Evolutionary conservation across 1,284 basidiomycete species (phyloP).

Genomic region (Chalciporus sp.): DNA sequence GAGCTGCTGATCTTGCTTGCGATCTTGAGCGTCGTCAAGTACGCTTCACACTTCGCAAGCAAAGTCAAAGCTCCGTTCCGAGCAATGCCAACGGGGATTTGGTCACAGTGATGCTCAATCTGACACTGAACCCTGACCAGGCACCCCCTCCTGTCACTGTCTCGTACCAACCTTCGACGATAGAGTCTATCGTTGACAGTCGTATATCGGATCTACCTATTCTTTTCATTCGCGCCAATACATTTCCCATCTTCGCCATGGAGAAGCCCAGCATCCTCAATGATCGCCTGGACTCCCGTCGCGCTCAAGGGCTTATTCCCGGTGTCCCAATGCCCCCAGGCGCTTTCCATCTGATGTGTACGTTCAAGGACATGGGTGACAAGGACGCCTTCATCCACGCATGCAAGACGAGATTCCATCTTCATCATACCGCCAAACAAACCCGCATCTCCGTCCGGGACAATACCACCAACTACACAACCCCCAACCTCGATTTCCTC

Average conservation of each 20-base stretch:
- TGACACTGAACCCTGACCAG: neutral
- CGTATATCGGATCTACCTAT: conserved; percentile 7
- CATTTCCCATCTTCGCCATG: conserved; percentile 26
- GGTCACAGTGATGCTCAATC: neutral
- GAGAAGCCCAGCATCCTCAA: neutral
- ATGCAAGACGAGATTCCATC: conserved; percentile 24
- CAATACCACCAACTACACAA: conserved; percentile 4
- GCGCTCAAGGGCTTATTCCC: conserved; percentile 32
- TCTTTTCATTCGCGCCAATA: conserved; percentile 28
- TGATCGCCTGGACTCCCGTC: conserved; percentile 10
- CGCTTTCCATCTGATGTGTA: conserved; percentile 32
- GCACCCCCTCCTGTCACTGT: conserved; percentile 4
- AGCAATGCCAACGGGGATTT: neutral
- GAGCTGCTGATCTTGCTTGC: conserved; percentile 35
- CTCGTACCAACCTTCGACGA: conserved; percentile 14
- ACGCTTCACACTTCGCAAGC: conserved; percentile 31
- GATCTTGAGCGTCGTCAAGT: conserved; percentile 33
- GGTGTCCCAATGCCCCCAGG: conserved; percentile 31
- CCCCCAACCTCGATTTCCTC: conserved; percentile 27
- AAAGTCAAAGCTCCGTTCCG: conserved; percentile 11
- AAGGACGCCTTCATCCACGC: conserved; percentile 33
- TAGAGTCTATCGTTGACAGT: conserved; percentile 21
- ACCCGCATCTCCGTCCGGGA: conserved; percentile 14
- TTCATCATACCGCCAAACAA: conserved; percentile 13
- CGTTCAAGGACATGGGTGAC: conserved; percentile 26